These are phyloP conservation scores for Lomentospora prolificans DNA, from an alignment of 2,329 filamentous ascomycete species.

Conservation along the genomic window DNA sequence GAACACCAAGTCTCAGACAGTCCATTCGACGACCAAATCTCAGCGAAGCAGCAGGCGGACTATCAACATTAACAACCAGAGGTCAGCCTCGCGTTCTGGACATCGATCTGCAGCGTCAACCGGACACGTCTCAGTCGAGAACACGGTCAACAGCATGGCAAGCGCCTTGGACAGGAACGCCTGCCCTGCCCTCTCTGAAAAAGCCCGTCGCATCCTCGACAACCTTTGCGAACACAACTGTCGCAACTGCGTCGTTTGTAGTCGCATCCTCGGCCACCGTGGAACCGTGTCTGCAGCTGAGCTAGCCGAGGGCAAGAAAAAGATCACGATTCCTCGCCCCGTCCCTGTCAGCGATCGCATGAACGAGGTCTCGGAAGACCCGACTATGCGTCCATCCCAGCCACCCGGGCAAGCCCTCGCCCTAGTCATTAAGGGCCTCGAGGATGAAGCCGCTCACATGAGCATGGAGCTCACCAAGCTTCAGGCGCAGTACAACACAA, in stretches of 20 bases:
- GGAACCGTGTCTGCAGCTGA: constrained; percentile 26
- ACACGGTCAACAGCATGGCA: constrained; percentile 9
- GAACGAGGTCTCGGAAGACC: constrained; percentile 20
- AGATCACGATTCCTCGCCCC: constrained; percentile 52
- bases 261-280: constrained; percentile 39
- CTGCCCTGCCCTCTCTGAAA: constrained; percentile 38
- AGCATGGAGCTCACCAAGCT: constrained; percentile 57
- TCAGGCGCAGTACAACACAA: constrained; percentile 52
- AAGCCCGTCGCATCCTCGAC: constrained; percentile 43
- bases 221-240: constrained; percentile 44
- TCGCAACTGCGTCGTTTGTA: constrained; percentile 47
- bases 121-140: neutral
- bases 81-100: neutral
- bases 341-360: constrained; percentile 56
- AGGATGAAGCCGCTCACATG: constrained; percentile 71
- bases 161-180: constrained; percentile 14
- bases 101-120: constrained; percentile 1
- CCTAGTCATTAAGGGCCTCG: constrained; percentile 70
- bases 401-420: constrained; percentile 64
- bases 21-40: neutral
- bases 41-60: neutral
- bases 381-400: constrained; percentile 56
- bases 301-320: constrained; percentile 39
- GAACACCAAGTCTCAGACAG: constrained; percentile 4
- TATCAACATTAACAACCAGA: neutral